Conservation (phyloP, 257 asterid species). For the Penstemon eatonii region DNA sequence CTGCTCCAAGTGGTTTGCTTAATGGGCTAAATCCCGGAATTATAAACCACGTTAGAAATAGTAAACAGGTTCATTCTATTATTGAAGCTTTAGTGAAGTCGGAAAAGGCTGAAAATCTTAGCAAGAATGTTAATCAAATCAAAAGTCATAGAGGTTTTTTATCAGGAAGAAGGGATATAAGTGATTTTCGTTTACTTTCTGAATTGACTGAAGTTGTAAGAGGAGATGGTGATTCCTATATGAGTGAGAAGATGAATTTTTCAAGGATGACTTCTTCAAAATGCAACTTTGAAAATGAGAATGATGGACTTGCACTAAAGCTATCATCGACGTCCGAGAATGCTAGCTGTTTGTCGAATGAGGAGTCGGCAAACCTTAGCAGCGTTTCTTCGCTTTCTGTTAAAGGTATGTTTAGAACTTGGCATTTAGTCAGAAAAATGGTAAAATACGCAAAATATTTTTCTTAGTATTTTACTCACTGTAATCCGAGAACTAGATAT, state of each 20-base stretch:
- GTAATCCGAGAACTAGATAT: no score
- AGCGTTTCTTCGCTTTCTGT: constrained; percentile 72
- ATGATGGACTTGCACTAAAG: constrained; percentile 55
- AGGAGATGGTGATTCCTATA: constrained; percentile 29
- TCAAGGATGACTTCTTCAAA: constrained; percentile 14
- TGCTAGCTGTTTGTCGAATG: constrained; percentile 59
- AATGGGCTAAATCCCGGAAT: constrained; percentile 92
- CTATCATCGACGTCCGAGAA: constrained; percentile 56
- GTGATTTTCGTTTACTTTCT: no score
- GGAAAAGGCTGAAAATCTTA: constrained; percentile 46
- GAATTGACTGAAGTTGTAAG: constrained; percentile 1
- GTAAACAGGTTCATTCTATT: constrained; percentile 87
- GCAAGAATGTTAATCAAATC: constrained; percentile 29
- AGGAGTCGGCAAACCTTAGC: constrained; percentile 56
- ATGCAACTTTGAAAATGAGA: constrained; percentile 38
- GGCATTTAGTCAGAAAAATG: no score
- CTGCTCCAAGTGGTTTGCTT: constrained; percentile 94
- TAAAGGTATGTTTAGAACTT: constrained; percentile 44
- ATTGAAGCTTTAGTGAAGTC: constrained; percentile 85
- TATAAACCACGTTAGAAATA: constrained; percentile 90
- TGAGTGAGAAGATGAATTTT: no score
- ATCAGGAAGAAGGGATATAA: no score
- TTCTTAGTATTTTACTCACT: no score
- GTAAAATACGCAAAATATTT: neutral
- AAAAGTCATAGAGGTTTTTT: neutral